Evolutionary conservation across 305 asterid genomes (phyloP).

Genomic region (Petunia hybrid): DNA sequence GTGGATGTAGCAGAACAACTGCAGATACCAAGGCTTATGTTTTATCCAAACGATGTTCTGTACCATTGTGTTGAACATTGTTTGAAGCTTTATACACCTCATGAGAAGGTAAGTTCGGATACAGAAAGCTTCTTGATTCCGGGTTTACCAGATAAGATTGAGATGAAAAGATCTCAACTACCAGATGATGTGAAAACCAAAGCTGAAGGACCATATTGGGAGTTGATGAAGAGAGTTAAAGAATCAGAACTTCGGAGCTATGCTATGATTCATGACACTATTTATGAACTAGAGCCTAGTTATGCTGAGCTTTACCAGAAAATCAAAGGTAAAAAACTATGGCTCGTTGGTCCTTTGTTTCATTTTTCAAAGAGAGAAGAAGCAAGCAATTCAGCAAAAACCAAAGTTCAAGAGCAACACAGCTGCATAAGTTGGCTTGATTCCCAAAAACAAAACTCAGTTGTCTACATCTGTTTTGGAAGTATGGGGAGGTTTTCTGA

Average conservation of each 20-base stretch:
- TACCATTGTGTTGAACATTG: slow-evolving; percentile 35
- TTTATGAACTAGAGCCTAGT: slow-evolving; percentile 56
- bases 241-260: slow-evolving; percentile 44
- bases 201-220: background rate
- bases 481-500: slow-evolving; percentile 44
- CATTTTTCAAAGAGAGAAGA: slow-evolving; percentile 38
- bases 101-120: slow-evolving; percentile 42
- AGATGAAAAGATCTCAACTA: slow-evolving; percentile 39
- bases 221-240: background rate
- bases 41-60: slow-evolving; percentile 43
- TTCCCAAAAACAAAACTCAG: slow-evolving; percentile 50
- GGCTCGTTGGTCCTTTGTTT: slow-evolving; percentile 64
- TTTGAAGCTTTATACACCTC: slow-evolving; percentile 44
- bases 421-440: slow-evolving; percentile 53
- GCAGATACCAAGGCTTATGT: slow-evolving; percentile 54
- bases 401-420: slow-evolving; percentile 46
- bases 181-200: background rate
- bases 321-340: slow-evolving; percentile 34
- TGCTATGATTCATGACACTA: slow-evolving; percentile 52
- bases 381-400: slow-evolving; percentile 43
- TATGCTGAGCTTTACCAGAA: slow-evolving; percentile 42
- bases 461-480: slow-evolving; percentile 62
- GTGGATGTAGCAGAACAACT: slow-evolving; percentile 49
- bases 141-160: slow-evolving; percentile 44
- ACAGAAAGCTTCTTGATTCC: slow-evolving; percentile 45